phyloP scores from a whole-genome alignment of 2,329 filamentous ascomycete genomes.

The Colletotrichum graminicola region DNA sequence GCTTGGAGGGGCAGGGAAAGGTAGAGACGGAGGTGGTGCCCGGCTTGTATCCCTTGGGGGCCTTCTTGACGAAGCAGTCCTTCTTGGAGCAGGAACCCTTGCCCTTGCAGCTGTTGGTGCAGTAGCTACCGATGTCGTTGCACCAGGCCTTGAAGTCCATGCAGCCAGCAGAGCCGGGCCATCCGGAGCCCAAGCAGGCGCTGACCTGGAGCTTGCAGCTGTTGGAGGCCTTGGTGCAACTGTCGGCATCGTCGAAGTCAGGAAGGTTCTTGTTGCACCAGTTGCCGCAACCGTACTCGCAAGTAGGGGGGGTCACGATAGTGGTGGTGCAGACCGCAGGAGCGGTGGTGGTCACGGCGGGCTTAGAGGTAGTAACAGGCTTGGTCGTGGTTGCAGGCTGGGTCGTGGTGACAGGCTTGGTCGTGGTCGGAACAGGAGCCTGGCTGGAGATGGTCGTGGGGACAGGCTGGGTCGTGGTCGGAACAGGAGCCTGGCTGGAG shows the following conservation, averaged over 20 bases:
- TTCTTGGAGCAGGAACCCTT: slow-evolving; percentile 56
- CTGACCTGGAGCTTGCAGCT: slow-evolving; percentile 61
- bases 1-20: slow-evolving; percentile 42
- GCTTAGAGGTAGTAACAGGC: slow-evolving; percentile 43
- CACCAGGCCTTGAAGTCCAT: slow-evolving; percentile 66
- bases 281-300: slow-evolving; percentile 67
- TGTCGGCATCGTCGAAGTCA: slow-evolving; percentile 57
- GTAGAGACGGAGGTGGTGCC: slow-evolving; percentile 49
- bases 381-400: slow-evolving; percentile 40
- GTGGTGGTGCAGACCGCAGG: slow-evolving; percentile 63
- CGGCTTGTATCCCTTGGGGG: slow-evolving; percentile 53
- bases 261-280: slow-evolving; percentile 67
- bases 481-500: slow-evolving; percentile 30
- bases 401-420: slow-evolving; percentile 41
- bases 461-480: slow-evolving; percentile 31
- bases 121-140: slow-evolving; percentile 59
- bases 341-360: slow-evolving; percentile 49
- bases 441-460: slow-evolving; percentile 38
- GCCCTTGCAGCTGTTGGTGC: slow-evolving; percentile 52
- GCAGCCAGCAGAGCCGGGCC: slow-evolving; percentile 61
- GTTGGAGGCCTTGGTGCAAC: slow-evolving; percentile 58
- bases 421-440: slow-evolving; percentile 37
- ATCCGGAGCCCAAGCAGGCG: slow-evolving; percentile 66
- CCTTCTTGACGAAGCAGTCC: slow-evolving; percentile 57
- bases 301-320: slow-evolving; percentile 58